Conservation (phyloP, 805 yeast species). For the Ogataea trehalophila region DNA sequence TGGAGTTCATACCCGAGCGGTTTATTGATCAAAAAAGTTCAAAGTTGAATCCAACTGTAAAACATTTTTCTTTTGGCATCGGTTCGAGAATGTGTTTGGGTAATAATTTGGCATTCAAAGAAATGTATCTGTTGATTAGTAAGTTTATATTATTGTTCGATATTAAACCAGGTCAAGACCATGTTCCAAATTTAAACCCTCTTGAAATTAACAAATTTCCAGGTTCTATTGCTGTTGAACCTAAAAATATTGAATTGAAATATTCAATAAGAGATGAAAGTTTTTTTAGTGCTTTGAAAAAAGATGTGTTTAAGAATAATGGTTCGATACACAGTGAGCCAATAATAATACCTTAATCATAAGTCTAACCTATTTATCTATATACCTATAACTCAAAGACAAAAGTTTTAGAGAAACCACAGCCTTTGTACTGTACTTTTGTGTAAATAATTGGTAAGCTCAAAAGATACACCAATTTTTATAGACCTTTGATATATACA, state of each 20-base stretch:
- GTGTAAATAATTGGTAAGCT: too few relatives aligned
- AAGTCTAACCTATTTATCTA: too few relatives aligned
- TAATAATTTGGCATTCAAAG: slow-evolving; percentile 55
- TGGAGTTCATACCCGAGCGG: slow-evolving; percentile 47
- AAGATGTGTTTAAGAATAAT: too few relatives aligned
- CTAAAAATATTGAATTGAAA: slow-evolving; percentile 36
- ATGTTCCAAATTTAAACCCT: slow-evolving; percentile 3
- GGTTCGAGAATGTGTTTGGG: slow-evolving; percentile 77
- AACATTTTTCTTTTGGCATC: slow-evolving; percentile 59
- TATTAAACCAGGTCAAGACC: slow-evolving; percentile 31
- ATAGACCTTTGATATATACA: too few relatives aligned
- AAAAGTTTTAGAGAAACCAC: too few relatives aligned
- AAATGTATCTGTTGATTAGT: slow-evolving; percentile 53
- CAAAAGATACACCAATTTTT: too few relatives aligned
- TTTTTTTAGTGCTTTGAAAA: neutral
- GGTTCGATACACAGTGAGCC: too few relatives aligned
- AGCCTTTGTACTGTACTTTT: too few relatives aligned
- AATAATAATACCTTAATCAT: too few relatives aligned
- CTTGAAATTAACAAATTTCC: slow-evolving; percentile 43
- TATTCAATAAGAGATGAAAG: slow-evolving; percentile 27
- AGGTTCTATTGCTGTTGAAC: slow-evolving; percentile 60
- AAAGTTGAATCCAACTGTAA: slow-evolving; percentile 13
- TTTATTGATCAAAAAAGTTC: slow-evolving; percentile 34
- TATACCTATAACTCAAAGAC: too few relatives aligned
- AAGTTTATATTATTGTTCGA: slow-evolving; percentile 49